These are phyloP conservation scores for Wickerhamomyces bovis DNA, from an alignment of 805 yeast species.

Conservation along the genomic window DNA sequence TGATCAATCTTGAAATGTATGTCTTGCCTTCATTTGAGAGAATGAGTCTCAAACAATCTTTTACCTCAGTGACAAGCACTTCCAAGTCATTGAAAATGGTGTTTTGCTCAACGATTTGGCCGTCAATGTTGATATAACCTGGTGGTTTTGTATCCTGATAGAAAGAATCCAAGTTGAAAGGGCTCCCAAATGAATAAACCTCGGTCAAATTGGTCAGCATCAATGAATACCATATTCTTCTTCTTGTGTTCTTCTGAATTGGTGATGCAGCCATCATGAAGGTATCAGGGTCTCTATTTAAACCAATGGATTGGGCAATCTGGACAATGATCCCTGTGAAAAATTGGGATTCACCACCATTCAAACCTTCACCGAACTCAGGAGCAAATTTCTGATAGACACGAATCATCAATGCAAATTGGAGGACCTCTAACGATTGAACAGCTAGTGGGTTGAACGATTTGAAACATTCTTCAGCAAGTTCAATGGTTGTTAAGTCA, in stretches of 20 bases:
- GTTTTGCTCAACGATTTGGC: not conserved
- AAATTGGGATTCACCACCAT: conserved; percentile 42
- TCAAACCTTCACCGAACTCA: conserved; percentile 50
- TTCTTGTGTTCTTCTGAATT: conserved; percentile 2
- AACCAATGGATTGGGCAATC: conserved; percentile 47
- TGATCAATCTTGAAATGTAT: conserved; percentile 1
- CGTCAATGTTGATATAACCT: not conserved
- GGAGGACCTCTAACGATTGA: conserved; percentile 36
- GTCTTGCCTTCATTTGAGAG: conserved; percentile 2
- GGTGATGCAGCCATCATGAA: not conserved
- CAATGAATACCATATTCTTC: conserved; percentile 7
- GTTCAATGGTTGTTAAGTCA: conserved; percentile 7
- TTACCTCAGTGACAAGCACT: not conserved
- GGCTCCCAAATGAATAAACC: conserved; percentile 6
- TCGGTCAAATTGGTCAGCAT: conserved; percentile 6
- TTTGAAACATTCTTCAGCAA: conserved; percentile 11
- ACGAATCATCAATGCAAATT: conserved; percentile 43
- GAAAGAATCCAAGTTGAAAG: conserved; percentile 3
- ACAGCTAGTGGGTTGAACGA: conserved; percentile 5
- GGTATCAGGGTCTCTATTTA: conserved; percentile 46
- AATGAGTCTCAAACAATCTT: not conserved
- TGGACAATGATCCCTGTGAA: conserved; percentile 42
- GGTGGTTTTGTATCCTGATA: conserved; percentile 7
- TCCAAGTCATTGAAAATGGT: not conserved
- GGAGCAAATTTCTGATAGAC: conserved; percentile 44